Evolutionary conservation across 768 basidiomycete species (phyloP).

Genomic region (Termitomyces sp.): DNA sequence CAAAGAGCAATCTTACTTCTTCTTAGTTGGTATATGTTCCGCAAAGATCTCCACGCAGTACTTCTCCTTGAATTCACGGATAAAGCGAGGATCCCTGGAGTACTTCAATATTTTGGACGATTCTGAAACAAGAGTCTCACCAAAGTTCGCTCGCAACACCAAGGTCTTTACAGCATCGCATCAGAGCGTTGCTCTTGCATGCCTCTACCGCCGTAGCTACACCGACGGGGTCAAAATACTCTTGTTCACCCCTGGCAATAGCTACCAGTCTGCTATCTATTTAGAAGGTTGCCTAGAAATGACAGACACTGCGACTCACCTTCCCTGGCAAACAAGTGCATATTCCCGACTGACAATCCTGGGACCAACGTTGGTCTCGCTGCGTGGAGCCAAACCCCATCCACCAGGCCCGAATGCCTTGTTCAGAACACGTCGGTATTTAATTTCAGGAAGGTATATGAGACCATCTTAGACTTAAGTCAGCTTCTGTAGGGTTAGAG

Average conservation of each 20-base stretch:
- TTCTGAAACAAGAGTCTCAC: constrained; percentile 37
- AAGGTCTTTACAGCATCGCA: constrained; percentile 96
- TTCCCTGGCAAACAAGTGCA: constrained; percentile 87
- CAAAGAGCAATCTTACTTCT: constrained; percentile 61
- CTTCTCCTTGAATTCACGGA: constrained; percentile 86
- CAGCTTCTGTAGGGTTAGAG: not conserved
- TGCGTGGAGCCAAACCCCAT: constrained; percentile 94
- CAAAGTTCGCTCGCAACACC: constrained; percentile 96
- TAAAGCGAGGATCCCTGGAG: constrained; percentile 90
- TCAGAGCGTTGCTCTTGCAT: constrained; percentile 94
- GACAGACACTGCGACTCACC: constrained; percentile 44
- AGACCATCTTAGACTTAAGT: constrained; percentile 64
- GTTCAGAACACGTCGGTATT: constrained; percentile 90
- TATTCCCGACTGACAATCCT: constrained; percentile 92
- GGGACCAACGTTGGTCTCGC: constrained; percentile 86
- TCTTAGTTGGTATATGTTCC: constrained; percentile 81
- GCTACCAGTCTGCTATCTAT: constrained; percentile 63
- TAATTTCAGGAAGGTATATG: constrained; percentile 94
- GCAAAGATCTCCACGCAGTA: constrained; percentile 83
- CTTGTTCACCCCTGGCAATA: constrained; percentile 92
- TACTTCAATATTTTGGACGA: not conserved
- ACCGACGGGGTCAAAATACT: constrained; percentile 89
- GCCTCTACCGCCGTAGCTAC: constrained; percentile 93
- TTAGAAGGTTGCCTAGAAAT: not conserved
- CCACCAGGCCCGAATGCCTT: constrained; percentile 94